A percentile compares a stretch with the other conserved stretches of the same genome.
Evolutionary conservation across 2,329 filamentous ascomycete species (phyloP).

Genomic region (Bisporella sp.): DNA sequence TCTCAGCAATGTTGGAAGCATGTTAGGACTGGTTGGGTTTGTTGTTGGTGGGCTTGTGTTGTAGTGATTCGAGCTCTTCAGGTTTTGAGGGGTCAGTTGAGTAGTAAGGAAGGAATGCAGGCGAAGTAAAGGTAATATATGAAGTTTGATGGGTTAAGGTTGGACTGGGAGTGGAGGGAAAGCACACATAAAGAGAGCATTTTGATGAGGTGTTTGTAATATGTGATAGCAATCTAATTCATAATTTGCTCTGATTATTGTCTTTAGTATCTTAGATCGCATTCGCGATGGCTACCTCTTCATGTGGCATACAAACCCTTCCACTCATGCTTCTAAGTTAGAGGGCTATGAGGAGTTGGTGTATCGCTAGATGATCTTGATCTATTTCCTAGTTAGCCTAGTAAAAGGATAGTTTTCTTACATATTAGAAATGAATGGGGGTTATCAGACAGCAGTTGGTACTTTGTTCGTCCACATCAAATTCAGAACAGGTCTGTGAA

Average conservation of each 20-base stretch:
- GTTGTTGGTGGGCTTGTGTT: constrained; percentile 3
- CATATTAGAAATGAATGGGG: constrained; percentile 5
- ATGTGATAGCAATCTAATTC: no score
- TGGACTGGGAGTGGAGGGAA: no score
- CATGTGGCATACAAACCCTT: background rate
- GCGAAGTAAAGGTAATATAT: no score
- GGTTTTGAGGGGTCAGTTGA: background rate
- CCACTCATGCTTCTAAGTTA: no score
- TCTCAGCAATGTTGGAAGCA: background rate
- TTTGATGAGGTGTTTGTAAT: no score
- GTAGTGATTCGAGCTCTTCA: background rate
- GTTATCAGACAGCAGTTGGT: constrained; percentile 77
- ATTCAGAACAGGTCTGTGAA: constrained; percentile 85
- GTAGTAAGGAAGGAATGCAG: background rate
- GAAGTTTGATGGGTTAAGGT: no score
- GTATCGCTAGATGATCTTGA: background rate
- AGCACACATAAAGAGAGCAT: no score
- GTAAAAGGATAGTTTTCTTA: background rate
- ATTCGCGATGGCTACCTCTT: background rate
- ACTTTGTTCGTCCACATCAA: constrained; percentile 61
- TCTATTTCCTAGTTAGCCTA: constrained; percentile 5
- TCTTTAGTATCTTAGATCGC: background rate
- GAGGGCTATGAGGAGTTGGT: background rate
- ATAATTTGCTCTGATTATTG: background rate
- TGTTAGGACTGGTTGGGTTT: constrained; percentile 3